phyloP scores from a whole-genome alignment of 495 filamentous ascomycete species.

The Talaromyces borbonicus region DNA sequence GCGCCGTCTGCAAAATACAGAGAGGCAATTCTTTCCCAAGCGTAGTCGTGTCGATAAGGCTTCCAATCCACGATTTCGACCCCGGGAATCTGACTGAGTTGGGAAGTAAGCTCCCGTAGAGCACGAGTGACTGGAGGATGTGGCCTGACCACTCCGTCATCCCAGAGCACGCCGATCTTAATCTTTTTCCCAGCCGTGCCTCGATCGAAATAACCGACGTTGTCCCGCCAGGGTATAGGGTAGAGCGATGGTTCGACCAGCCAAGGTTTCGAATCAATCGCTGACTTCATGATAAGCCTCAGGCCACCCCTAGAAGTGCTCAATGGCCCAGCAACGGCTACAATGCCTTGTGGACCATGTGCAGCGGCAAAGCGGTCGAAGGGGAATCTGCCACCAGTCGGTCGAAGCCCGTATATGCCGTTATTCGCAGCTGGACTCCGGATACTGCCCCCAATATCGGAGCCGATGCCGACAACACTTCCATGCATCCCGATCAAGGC shows the following conservation, averaged over 20 bases:
- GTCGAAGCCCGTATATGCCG: slow-evolving; percentile 23
- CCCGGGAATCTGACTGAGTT: slow-evolving; percentile 23
- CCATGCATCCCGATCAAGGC: slow-evolving; percentile 29
- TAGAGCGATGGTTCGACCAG: slow-evolving; percentile 24
- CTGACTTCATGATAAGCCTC: slow-evolving; percentile 44
- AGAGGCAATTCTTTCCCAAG: slow-evolving; percentile 35
- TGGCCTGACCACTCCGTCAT: slow-evolving; percentile 52
- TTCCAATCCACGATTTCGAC: slow-evolving; percentile 47
- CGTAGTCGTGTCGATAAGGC: slow-evolving; percentile 41
- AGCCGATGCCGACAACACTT: slow-evolving; percentile 27
- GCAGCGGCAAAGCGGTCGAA: slow-evolving; percentile 20
- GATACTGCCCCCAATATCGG: slow-evolving; percentile 33
- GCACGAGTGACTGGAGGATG: slow-evolving; percentile 54
- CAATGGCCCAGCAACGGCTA: slow-evolving; percentile 43
- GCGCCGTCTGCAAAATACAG: slow-evolving; percentile 42
- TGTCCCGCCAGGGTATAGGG: slow-evolving; percentile 14
- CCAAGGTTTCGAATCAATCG: slow-evolving; percentile 45
- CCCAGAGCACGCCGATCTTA: slow-evolving; percentile 50
- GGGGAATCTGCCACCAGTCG: slow-evolving; percentile 20
- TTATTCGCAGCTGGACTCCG: slow-evolving; percentile 22
- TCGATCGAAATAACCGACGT: slow-evolving; percentile 31
- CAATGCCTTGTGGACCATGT: slow-evolving; percentile 40
- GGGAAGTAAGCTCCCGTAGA: slow-evolving; percentile 36
- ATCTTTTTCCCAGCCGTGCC: slow-evolving; percentile 17
- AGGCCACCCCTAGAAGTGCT: slow-evolving; percentile 43